Base-by-base conservation (phyloP, 2,329 filamentous ascomycete genomes). In the Lanzia echinophila region DNA sequence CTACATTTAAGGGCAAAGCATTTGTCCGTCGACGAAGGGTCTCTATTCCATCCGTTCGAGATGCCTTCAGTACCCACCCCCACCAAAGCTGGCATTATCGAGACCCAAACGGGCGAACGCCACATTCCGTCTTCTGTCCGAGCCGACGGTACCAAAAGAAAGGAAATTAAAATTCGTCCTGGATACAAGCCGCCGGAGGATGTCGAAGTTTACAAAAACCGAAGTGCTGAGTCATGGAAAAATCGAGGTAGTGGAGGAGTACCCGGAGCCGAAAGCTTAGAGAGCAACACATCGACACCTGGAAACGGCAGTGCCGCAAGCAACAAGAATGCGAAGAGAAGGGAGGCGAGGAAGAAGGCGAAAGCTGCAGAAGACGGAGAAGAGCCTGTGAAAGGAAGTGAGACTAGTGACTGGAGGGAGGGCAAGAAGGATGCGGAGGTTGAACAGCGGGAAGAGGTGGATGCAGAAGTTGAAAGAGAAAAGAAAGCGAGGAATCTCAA, bases 121-220 rank as follows among this genome's bases (percentile, higher is more conserved):
- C 86, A 90, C 63, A 97, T 99, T 55, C 94, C 94, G 24, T 82
- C 91, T 42, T 97, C 92, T 0, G 75, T 83, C 42, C 87, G 95
- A 52, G 74, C 94, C 22, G 94, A 99, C 68, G 94, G 94, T 55
- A 90, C 87, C 48, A 88, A 88, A n/a, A 84, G 94, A 54, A 95
- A 88, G 67, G 92, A 96, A 66, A 97, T 97, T 68, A 89, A 89
- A 67, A 90, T 99, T 57, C 84, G 90, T 31, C 92, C 94, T 0
- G 95, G 94, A 51, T 99, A 96, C 72, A 84, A 85, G 33, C 95
- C 94, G 1, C 90, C 91, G 0, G 94, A 99, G 73, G 94, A 99
- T 71, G 86, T 97, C 59, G 90, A 96, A 68, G 78, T 96, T 44
- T 99, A 99, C 79, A 95, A 90, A 75, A 96, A 95, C 71, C 85